phyloP scores from a whole-genome alignment of 441 rosid species.

The Gossypium lobatum region DNA sequence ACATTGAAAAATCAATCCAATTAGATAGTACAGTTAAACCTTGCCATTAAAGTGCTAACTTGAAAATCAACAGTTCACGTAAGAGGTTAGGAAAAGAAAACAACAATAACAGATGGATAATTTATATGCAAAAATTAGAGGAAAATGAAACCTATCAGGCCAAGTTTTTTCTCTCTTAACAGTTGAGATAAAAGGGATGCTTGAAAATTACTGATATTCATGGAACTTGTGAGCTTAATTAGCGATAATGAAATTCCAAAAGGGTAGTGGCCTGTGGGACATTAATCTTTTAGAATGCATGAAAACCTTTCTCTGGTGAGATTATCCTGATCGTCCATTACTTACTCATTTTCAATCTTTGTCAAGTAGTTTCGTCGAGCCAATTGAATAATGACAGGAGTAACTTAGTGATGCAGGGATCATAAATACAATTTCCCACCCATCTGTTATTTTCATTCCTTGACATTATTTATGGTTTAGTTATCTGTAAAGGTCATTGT shows the following conservation, averaged over 20 bases:
- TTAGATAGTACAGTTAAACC: no score
- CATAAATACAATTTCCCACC: conserved; percentile 13
- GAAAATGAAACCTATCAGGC: no score
- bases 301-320: neutral
- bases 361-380: conserved; percentile 12
- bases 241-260: neutral
- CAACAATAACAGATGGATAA: no score
- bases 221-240: neutral
- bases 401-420: neutral
- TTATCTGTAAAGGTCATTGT: conserved; percentile 16
- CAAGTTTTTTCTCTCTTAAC: no score
- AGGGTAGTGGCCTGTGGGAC: conserved; percentile 27
- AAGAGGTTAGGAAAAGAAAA: no score
- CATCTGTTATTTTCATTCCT: conserved; percentile 10
- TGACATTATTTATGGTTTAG: conserved; percentile 3
- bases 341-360: neutral
- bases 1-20: no score
- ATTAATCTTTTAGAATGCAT: neutral
- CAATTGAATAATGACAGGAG: conserved; percentile 19
- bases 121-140: no score
- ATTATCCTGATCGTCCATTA: neutral
- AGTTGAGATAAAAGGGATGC: neutral
- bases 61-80: no score
- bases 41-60: no score
- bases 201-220: neutral